Base-by-base conservation (phyloP, 1,284 basidiomycete genomes). In the Meripilus lineatus region DNA sequence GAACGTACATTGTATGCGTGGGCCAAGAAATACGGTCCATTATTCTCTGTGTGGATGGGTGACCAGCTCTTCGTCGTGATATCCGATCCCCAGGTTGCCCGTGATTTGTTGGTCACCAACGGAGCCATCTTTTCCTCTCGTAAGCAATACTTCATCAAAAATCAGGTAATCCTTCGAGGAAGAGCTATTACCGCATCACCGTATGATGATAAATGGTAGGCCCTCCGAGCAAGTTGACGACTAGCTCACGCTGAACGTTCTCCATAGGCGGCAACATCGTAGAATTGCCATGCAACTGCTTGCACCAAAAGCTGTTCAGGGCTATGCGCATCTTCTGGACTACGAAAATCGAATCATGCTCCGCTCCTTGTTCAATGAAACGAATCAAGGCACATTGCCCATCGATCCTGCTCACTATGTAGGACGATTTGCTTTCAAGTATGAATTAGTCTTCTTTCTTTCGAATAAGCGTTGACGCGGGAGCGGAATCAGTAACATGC, bases 141-240 rank as follows among this genome's bases (percentile, higher is more conserved):
- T 11, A 67, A 64, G 45, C 53, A 60, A 30, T 64, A 57, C 55
- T 68, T 63, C 49, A 53, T 68, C 39, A 69, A 69, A 49, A 61
- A 57, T 10, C 58, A 66, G 46, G 64, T 59, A 6, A 62, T 69
- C 37, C 63, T 69, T 36, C 57, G 53, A 5, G 61, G 61, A 2
- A 56, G 65, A 1, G 67, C 57, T 18, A 64, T 69, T 38, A 70
- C 69, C 5, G 65, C 66, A 5, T 64, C 66, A 3, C 64, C 63
- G 5, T 70, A 70, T 50, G 65, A 65, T 44, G 65, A 69, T 39
- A 54, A 51, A 44, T 71, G 69, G 69, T 66, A 46, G 28, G 51
- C 50, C 7, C 14, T 44, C 23, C 21, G 17, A 7, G 10, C 32
- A 15, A n/a, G 5, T 26, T 7, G 4, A 7, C 32, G 21, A n/a